Base-by-base conservation (phyloP, 192 early-diverging fungal species). In the Allomyces arbusculus region DNA sequence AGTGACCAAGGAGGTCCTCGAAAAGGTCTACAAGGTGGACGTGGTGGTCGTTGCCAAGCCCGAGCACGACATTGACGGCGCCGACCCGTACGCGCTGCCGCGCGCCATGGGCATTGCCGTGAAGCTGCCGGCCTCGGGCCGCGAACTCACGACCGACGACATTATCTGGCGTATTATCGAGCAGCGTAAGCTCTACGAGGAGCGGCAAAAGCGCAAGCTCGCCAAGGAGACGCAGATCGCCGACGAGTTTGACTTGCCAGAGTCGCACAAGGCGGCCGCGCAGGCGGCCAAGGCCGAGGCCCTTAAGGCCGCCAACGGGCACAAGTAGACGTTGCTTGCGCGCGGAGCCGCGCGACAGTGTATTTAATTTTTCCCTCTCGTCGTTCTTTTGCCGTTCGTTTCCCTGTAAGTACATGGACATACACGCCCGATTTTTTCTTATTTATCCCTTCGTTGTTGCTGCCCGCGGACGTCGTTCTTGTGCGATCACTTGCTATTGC, bases 81-180 rank as follows among this genome's bases (percentile, higher is more conserved):
- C 72, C 26, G 89, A 95, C 70, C 90, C 94, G 24, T 94, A 93
- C 72, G 73, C 80, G 80, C 69, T 95, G 44, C 87, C 92, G 44
- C 92, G 89, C 76, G 70, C 79, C 58, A 77, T 80, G 61, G 84
- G 79, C 43, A 89, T 95, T 69, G 92, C 89, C 73, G 70, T 71
- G 62, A 84, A 89, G 74, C 83, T 95, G 61, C 84, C 88, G 40
- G 86, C 89, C 63, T 86, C 89, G 28, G 76, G 79, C 24, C 82
- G 82, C 61, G 80, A 82, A 68, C 76, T 94, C 64, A 91, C 91
- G 20, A 94, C 92, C 20, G 81, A 88, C 61, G 77, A 81, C 9
- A 94, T 97, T 64, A 91, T 97, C 67, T 77, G 85, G 65, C 83
- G 94, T 44, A 94, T 97, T 70, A 86, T 97, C 64, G 86, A 80